A percentile compares a stretch with the other conserved stretches of the same genome.
phyloP scores from a whole-genome alignment of 2,329 filamentous ascomycete genomes.

The Leptographium radiaticola region DNA sequence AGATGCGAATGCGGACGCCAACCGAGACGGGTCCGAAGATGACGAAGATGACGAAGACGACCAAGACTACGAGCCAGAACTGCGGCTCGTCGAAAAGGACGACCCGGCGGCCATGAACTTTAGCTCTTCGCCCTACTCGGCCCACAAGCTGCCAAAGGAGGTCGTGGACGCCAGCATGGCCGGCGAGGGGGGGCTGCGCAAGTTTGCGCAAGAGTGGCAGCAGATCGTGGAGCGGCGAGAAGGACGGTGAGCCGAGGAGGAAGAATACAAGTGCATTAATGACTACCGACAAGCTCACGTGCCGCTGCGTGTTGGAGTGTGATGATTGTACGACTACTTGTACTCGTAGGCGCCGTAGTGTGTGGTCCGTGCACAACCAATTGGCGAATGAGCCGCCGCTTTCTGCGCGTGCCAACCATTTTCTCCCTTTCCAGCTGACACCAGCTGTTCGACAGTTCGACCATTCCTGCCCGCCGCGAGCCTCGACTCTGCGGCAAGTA shows the following conservation, averaged over 20 bases:
- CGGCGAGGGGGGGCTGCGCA: slow-evolving; percentile 64
- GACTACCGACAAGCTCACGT: not conserved
- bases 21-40: slow-evolving; percentile 19
- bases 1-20: slow-evolving; percentile 26
- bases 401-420: not conserved
- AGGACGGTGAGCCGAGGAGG: not conserved
- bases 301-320: not conserved
- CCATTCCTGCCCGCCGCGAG: not conserved
- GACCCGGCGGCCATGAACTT: slow-evolving; percentile 81
- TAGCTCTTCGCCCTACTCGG: slow-evolving; percentile 75
- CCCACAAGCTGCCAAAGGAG: slow-evolving; percentile 88
- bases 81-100: slow-evolving; percentile 69
- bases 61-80: slow-evolving; percentile 56
- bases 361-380: not conserved
- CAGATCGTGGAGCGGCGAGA: slow-evolving; percentile 26
- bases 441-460: slow-evolving; percentile 9
- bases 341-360: too few species aligned
- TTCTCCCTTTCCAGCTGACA: slow-evolving; percentile 9
- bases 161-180: slow-evolving; percentile 61
- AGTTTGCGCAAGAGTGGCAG: slow-evolving; percentile 68
- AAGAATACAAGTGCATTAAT: not conserved
- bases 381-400: slow-evolving; percentile 6
- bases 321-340: not conserved
- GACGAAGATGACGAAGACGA: slow-evolving; percentile 32
- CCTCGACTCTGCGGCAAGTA: not conserved